Base-by-base conservation (phyloP, 257 asterid genomes). In the Primulina eburnea region DNA sequence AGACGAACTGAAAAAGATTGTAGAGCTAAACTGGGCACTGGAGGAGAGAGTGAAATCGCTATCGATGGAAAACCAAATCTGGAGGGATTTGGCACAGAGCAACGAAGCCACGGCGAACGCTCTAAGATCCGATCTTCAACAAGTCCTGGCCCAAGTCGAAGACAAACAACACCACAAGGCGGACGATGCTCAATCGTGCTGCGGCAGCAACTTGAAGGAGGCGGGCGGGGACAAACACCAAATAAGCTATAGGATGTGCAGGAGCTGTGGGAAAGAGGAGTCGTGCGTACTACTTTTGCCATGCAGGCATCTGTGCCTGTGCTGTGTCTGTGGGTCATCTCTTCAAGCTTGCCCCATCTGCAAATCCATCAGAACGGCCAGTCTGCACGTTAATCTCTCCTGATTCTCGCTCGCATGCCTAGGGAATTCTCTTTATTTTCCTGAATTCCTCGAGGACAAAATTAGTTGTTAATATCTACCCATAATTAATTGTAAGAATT, bases 221-320 rank as follows among this genome's bases (percentile, higher is more conserved):
- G 26, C n/a, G 11, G 60, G 20, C 8, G 68, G 52, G 0, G 34
- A 60, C 10, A 30, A 43, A 20, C 12, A 0, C n/a, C 30, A 16
- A 20, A n/a, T 38, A 38, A 14, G 74, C 18, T 71, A 75, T 5
- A 64, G 82, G 79, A 53, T 58, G 69, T 89, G 96, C 68, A 65
- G 69, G 72, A 70, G 40, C 26, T 89, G 96, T 20, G 88, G 92
- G 9, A 85, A 81, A 63, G 71, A 82, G 69, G 90, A 82, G 61
- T 75, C 92, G 67, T 60, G 87, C 30, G 96, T 89, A 62, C 50
- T 89, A 76, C 32, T 89, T 67, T 63, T 89, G 78, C 94, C 96
- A 58, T 87, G 96, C 78, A 73, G 94, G 76, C 96, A 89, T 26
- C 79, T 89, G 21, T 89, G 96, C 67, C 78, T 87, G 0, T 89